Conservation (phyloP, 345 rosid genomes). For the Kernera saxatilis region DNA sequence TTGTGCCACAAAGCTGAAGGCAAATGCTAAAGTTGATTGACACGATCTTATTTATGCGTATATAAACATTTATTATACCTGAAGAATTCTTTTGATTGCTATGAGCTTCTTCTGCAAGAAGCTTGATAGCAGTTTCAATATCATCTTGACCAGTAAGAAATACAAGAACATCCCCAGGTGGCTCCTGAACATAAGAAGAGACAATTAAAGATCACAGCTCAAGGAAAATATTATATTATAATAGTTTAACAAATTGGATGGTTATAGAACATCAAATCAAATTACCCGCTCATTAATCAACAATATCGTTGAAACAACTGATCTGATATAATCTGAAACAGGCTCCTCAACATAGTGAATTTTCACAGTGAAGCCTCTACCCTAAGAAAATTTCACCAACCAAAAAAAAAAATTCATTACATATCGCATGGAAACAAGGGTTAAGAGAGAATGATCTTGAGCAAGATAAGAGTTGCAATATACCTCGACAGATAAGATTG, state of each 20-base stretch:
- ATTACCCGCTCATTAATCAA: conserved; percentile 76
- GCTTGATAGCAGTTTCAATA: conserved; percentile 62
- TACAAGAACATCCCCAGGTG: conserved; percentile 81
- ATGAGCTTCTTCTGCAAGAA: conserved; percentile 73
- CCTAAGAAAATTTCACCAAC: conserved; percentile 43
- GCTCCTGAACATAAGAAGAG: conserved; percentile 49
- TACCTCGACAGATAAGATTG: conserved; percentile 94
- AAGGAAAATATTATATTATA: neutral
- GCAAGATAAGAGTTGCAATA: neutral
- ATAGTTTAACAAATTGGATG: neutral
- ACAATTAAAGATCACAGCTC: neutral
- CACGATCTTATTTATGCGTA: neutral
- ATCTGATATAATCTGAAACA: conserved; percentile 74
- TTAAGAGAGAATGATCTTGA: neutral
- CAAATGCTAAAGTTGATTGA: neutral
- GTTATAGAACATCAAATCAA: neutral
- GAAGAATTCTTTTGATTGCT: conserved; percentile 51
- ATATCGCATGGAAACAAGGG: neutral
- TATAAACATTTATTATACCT: conserved; percentile 37
- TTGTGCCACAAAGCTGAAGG: neutral
- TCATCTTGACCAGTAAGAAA: conserved; percentile 99
- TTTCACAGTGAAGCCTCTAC: conserved; percentile 87
- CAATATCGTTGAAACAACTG: conserved; percentile 70
- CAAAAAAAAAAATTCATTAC: neutral
- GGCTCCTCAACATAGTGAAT: conserved; percentile 83